Conservation (phyloP, 352 stramenopile genomes). For the Globisporangium yorkense region DNA sequence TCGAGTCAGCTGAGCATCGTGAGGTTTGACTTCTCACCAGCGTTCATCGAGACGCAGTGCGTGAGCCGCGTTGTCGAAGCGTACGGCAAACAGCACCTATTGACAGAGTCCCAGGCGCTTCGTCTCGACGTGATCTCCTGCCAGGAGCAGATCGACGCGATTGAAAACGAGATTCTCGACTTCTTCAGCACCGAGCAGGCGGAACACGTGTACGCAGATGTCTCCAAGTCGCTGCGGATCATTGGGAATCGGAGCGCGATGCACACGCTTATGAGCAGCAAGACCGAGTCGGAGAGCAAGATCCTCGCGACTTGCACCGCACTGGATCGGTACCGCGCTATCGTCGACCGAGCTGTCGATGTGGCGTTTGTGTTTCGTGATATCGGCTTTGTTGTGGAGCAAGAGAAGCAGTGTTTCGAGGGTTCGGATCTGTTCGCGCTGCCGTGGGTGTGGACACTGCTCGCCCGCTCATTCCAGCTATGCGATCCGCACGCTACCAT, state of each 20-base stretch:
- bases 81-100: conserved; percentile 20
- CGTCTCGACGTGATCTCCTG: conserved; percentile 38
- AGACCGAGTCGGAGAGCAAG: conserved; percentile 30
- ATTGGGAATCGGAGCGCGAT: conserved; percentile 49
- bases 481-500: conserved; percentile 9
- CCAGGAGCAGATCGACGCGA: conserved; percentile 44
- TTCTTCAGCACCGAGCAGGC: conserved; percentile 44
- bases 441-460: conserved; percentile 33
- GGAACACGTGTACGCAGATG: conserved; percentile 34
- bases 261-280: conserved; percentile 38
- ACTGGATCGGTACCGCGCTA: conserved; percentile 16
- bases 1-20: conserved; percentile 36
- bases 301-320: conserved; percentile 21
- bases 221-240: conserved; percentile 45
- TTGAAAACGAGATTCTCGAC: conserved; percentile 60
- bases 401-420: neutral
- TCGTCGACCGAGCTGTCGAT: conserved; percentile 33
- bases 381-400: conserved; percentile 9
- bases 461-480: conserved; percentile 15
- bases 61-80: conserved; percentile 29
- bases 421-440: conserved; percentile 8
- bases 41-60: conserved; percentile 26
- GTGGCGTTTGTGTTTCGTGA: conserved; percentile 28
- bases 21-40: conserved; percentile 32
- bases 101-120: conserved; percentile 47